Percentiles rank a stretch among this genome's conserved stretches.
Evolutionary conservation across 306 rosid genomes (phyloP).

Genomic region (Acmispon strigosus): DNA sequence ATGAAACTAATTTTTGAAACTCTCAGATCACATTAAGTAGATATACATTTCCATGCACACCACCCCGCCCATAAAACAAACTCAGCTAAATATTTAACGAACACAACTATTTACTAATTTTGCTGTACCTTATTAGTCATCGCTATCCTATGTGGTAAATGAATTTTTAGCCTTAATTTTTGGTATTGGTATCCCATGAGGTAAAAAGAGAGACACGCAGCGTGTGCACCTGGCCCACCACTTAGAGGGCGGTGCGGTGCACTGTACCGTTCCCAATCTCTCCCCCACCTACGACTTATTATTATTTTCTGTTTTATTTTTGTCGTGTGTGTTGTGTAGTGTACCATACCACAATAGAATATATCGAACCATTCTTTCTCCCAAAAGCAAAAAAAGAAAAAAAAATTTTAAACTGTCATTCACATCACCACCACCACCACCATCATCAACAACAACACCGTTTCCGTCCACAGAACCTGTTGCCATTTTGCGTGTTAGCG

Average conservation of each 20-base stretch:
- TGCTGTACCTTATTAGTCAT: no score
- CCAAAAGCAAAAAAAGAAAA: neutral
- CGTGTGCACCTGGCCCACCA: conserved; percentile 33
- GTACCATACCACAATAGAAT: neutral
- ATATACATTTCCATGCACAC: no score
- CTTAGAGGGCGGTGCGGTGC: conserved; percentile 22
- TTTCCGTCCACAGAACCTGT: conserved; percentile 25
- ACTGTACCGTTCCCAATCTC: conserved; percentile 34
- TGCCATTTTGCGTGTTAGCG: conserved; percentile 12
- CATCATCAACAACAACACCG: neutral
- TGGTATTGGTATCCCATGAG: no score
- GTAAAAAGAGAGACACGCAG: conserved; percentile 31
- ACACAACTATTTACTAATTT: no score
- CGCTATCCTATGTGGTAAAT: no score
- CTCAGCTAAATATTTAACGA: no score
- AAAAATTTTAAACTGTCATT: neutral
- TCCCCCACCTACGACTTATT: conserved; percentile 12
- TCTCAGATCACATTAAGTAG: no score
- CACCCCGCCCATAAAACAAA: no score
- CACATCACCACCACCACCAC: conserved; percentile 15
- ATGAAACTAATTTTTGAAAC: no score
- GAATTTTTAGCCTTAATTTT: no score
- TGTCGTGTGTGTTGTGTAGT: neutral
- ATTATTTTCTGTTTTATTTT: neutral
- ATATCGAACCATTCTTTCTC: conserved; percentile 6